Base-by-base conservation (phyloP, 345 rosid genomes). In the Cochlearia excelsa region DNA sequence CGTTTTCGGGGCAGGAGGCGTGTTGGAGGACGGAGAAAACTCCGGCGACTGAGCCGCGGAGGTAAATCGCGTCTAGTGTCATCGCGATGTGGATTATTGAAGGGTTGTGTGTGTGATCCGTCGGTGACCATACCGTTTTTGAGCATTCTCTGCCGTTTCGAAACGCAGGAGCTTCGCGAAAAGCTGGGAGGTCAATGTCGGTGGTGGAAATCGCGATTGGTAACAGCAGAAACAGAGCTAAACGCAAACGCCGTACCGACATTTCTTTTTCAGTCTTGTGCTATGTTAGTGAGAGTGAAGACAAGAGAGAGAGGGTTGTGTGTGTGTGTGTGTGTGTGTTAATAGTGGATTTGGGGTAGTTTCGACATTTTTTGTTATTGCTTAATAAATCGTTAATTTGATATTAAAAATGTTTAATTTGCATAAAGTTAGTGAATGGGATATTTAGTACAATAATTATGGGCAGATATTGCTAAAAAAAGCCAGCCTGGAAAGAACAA, bases 31-130 rank as follows among this genome's bases (percentile, higher is more conserved):
- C 83, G 58, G 97, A 90, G 61, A 90, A 73, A 27, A 90, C 90
- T 1, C 84, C 95, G 53, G 95, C 95, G 52, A 90, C 63, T 23
- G 97, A 86, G 65, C 97, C 95, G 0, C 95, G 95, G 81, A 90
- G 90, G 78, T 90, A 90, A 49, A 76, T 80, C 7, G 80, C 59
- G 81, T 90, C 97, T 67, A 90, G 84, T 29, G 95, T 90, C 97
- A 90, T 87, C 1, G 81, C 82, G 51, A 90, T 76, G 74, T 90
- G 97, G 65, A 86, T 84, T 26, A 71, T 31, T 5, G 79, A 63
- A 4, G 80, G 74, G 9, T 77, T 61, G 74, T 73, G 65, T 39
- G 52, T 52, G 8, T 31, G 70, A 67, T 73, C 68, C 23, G 54
- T 11, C 0, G 76, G 55, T 5, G 80, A 31, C 74, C 78, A 77